phyloP scores from a whole-genome alignment of 1,284 basidiomycete genomes.

The Trichosporon asahii region DNA sequence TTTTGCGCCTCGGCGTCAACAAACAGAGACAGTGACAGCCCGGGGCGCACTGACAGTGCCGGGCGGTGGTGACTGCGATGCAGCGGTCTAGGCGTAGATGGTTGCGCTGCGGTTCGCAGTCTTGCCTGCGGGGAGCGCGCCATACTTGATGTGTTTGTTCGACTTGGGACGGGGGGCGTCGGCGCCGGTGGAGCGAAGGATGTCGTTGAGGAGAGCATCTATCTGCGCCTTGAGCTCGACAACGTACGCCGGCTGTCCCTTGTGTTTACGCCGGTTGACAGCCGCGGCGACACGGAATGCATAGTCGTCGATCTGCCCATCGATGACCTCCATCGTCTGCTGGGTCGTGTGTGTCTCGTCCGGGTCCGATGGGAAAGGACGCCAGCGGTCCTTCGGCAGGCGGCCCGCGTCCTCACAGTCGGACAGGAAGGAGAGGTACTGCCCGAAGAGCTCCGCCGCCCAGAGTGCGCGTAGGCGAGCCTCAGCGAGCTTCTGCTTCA shows the following conservation, averaged over 20 bases:
- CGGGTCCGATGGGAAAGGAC: background rate
- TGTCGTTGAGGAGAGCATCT: background rate
- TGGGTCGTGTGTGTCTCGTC: slow-evolving; percentile 3
- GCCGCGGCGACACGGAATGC: slow-evolving; percentile 3
- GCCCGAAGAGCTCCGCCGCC: background rate
- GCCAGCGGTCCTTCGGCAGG: background rate
- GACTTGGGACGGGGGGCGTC: background rate
- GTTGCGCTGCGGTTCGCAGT: slow-evolving; percentile 4
- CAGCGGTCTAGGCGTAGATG: background rate
- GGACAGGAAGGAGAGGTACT: slow-evolving; percentile 1
- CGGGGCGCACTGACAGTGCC: background rate
- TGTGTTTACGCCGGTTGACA: background rate
- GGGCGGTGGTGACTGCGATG: background rate
- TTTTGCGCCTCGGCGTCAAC: slow-evolving; percentile 3
- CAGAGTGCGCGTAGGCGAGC: background rate
- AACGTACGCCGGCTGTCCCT: background rate
- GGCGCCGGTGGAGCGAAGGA: background rate
- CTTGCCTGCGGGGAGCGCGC: background rate
- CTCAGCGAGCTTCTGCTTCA: background rate
- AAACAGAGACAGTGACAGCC: slow-evolving; percentile 2
- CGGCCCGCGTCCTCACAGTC: background rate
- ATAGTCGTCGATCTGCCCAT: slow-evolving; percentile 1
- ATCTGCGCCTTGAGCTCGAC: background rate
- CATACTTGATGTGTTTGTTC: background rate
- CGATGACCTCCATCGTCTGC: background rate